Evolutionary conservation across 2,329 filamentous ascomycete genomes (phyloP).

Genomic region (Hypoxylon sp.): DNA sequence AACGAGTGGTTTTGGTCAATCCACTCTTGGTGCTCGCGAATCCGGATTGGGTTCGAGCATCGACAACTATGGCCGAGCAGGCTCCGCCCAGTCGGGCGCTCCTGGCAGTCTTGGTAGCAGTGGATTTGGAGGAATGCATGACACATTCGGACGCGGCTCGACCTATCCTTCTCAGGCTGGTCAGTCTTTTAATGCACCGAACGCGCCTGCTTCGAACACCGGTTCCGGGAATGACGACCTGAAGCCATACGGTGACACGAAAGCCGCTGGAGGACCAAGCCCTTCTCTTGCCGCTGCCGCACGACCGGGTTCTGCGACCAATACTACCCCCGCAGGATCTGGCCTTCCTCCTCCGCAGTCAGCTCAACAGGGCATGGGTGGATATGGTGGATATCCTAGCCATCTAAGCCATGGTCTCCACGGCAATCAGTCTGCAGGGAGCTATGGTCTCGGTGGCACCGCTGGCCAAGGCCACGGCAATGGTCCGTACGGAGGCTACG

Average conservation of each 20-base stretch:
- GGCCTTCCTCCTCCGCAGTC: constrained; percentile 71
- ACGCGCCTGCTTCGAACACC: constrained; percentile 62
- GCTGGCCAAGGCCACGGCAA: constrained; percentile 68
- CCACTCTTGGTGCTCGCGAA: constrained; percentile 67
- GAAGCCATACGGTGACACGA: constrained; percentile 72
- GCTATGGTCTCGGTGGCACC: constrained; percentile 69
- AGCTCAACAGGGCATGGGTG: constrained; percentile 67
- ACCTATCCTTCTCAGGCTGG: constrained; percentile 70
- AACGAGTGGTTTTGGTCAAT: constrained; percentile 66
- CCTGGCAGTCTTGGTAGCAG: constrained; percentile 66
- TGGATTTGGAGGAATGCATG: constrained; percentile 69
- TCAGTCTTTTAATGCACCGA: constrained; percentile 68
- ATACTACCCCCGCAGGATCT: constrained; percentile 66
- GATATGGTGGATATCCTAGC: constrained; percentile 70
- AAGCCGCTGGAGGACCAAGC: constrained; percentile 68
- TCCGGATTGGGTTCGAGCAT: constrained; percentile 66
- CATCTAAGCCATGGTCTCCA: constrained; percentile 69
- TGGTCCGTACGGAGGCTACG: constrained; percentile 69
- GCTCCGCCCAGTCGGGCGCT: constrained; percentile 64
- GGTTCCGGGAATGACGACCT: constrained; percentile 66
- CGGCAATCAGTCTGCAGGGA: constrained; percentile 61
- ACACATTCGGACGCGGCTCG: constrained; percentile 69
- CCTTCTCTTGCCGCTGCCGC: constrained; percentile 69
- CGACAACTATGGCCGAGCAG: constrained; percentile 68
- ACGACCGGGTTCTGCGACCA: constrained; percentile 72